Percentiles rank a stretch among this genome's conserved stretches.
Conservation (phyloP, 202 grass and related monocot genomes). For the Eragrostis tef region DNA sequence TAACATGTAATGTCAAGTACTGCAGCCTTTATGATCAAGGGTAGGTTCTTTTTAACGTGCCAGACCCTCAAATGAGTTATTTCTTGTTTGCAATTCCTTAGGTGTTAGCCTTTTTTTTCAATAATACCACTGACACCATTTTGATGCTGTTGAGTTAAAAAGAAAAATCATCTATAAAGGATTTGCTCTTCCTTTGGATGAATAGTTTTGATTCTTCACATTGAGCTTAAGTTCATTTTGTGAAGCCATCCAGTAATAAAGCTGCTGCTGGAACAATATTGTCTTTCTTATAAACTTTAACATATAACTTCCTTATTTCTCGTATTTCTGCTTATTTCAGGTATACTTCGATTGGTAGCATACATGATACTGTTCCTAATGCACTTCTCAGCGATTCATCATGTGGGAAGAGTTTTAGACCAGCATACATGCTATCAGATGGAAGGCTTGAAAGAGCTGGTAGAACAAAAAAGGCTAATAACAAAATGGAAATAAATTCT, state of each 20-base stretch:
- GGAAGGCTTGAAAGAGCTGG: constrained; percentile 98
- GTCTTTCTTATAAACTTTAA: constrained; percentile 14
- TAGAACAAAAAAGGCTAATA: constrained; percentile 71
- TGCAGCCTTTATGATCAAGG: constrained; percentile 98
- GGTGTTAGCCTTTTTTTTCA: neutral
- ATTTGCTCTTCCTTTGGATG: neutral
- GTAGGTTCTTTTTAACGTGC: constrained; percentile 53
- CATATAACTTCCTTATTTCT: constrained; percentile 30
- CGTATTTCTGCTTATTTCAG: constrained; percentile 44
- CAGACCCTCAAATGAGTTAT: constrained; percentile 19
- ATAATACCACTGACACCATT: neutral
- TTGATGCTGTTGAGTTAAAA: neutral
- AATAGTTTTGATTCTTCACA: constrained; percentile 21
- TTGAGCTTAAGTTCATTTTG: constrained; percentile 27
- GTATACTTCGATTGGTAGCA: constrained; percentile 99
- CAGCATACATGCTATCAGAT: constrained; percentile 96
- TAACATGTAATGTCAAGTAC: constrained; percentile 93
- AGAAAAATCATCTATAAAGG: constrained; percentile 9
- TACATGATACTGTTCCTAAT: constrained; percentile 97
- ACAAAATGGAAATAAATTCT: constrained; percentile 52
- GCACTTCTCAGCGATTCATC: constrained; percentile 79
- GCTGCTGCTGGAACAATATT: constrained; percentile 7
- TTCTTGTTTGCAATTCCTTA: neutral
- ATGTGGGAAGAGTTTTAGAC: constrained; percentile 77
- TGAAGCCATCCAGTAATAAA: constrained; percentile 14